A percentile compares a stretch with the other conserved stretches of the same genome.
phyloP scores from a whole-genome alignment of 2,329 filamentous ascomycete species.

The Zymoseptoria pseudotritici region DNA sequence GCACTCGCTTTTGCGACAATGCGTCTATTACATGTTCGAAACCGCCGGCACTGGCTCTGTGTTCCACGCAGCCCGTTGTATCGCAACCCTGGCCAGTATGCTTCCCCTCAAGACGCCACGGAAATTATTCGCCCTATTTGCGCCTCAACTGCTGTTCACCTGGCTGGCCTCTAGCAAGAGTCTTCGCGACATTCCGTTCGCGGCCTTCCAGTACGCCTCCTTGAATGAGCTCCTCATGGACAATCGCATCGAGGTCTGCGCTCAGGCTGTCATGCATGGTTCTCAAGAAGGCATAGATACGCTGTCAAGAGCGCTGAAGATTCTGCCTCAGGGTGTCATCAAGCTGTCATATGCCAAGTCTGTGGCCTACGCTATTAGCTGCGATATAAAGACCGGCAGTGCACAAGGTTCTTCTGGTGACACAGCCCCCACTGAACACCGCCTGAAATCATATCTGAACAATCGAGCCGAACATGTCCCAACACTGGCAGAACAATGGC shows the following conservation, averaged over 20 bases:
- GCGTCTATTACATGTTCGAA: conserved; percentile 92
- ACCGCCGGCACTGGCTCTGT: conserved; percentile 62
- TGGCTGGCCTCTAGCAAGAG: conserved; percentile 59
- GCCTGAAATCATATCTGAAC: conserved; percentile 63
- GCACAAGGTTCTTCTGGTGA: conserved; percentile 8
- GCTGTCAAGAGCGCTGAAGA: conserved; percentile 52
- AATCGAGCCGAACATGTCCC: conserved; percentile 52
- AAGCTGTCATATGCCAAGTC: conserved; percentile 65
- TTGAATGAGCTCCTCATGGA: conserved; percentile 63
- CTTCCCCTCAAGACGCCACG: conserved; percentile 59
- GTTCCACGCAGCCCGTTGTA: conserved; percentile 64
- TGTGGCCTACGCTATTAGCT: conserved; percentile 75
- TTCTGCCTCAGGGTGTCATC: conserved; percentile 51
- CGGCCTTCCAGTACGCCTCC: conserved; percentile 71
- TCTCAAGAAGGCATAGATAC: conserved; percentile 56
- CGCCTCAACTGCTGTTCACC: conserved; percentile 81
- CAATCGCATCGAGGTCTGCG: conserved; percentile 69
- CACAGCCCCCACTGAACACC: conserved; percentile 13
- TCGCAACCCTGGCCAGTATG: conserved; percentile 57
- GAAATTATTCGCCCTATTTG: conserved; percentile 74
- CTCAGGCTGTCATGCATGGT: conserved; percentile 74
- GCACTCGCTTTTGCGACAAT: conserved; percentile 77
- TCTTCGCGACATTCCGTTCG: conserved; percentile 68
- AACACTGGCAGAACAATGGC: conserved; percentile 62
- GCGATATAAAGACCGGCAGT: conserved; percentile 49